Percentiles rank a stretch among this genome's conserved stretches.
Conservation (phyloP, 345 rosid species). For the Lepidium aucheri region DNA sequence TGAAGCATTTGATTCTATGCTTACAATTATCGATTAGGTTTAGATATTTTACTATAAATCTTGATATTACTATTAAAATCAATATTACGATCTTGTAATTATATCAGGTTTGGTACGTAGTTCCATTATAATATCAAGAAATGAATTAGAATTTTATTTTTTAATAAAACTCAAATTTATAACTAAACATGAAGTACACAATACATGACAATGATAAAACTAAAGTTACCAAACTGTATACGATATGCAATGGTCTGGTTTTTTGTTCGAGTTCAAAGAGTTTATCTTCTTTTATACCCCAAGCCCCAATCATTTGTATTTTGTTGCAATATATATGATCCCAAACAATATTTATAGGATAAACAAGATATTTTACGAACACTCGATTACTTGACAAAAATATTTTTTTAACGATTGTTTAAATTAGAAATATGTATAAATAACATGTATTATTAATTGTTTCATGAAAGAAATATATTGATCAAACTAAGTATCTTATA, state of each 20-base stretch:
- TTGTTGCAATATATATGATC: no score
- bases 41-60: background rate
- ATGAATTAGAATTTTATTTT: background rate
- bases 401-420: no score
- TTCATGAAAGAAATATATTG: background rate
- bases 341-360: no score
- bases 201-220: background rate
- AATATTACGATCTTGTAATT: background rate
- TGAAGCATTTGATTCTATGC: background rate
- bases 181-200: background rate
- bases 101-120: background rate
- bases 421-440: background rate
- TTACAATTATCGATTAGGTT: constrained; percentile 1
- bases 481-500: background rate
- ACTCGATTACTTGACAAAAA: no score
- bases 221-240: background rate
- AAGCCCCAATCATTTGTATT: no score
- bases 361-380: no score
- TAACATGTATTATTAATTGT: background rate
- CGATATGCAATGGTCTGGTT: background rate
- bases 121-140: background rate
- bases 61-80: background rate
- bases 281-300: background rate
- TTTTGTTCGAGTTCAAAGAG: background rate
- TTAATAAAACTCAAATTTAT: background rate